phyloP scores from a whole-genome alignment of 2,329 filamentous ascomycete genomes.

The Coleophoma crateriformis region DNA sequence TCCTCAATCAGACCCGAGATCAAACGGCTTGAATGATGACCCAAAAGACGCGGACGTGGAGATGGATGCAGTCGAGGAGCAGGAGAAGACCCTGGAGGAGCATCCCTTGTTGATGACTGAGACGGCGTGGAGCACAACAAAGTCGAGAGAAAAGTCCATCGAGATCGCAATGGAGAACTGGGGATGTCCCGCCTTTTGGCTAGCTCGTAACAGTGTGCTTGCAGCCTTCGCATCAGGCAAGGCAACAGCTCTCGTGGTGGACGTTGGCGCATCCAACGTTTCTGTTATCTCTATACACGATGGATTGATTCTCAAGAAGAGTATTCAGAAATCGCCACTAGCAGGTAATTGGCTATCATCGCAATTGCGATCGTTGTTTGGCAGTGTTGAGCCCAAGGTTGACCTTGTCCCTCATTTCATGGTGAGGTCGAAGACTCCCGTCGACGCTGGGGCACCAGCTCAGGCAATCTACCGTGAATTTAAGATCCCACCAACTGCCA shows the following conservation, averaged over 20 bases:
- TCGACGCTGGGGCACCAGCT: slow-evolving; percentile 77
- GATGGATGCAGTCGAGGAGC: slow-evolving; percentile 52
- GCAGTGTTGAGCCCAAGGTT: slow-evolving; percentile 61
- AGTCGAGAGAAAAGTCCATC: slow-evolving; percentile 87
- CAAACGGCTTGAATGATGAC: slow-evolving; percentile 75
- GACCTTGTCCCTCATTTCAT: slow-evolving; percentile 81
- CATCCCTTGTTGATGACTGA: slow-evolving; percentile 92
- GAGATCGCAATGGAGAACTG: slow-evolving; percentile 97
- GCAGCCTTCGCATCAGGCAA: slow-evolving; percentile 91
- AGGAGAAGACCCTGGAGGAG: slow-evolving; percentile 77
- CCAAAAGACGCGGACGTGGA: slow-evolving; percentile 51
- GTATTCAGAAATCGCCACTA: slow-evolving; percentile 76
- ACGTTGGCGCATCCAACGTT: slow-evolving; percentile 83
- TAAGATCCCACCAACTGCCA: slow-evolving; percentile 52
- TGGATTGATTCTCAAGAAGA: slow-evolving; percentile 88
- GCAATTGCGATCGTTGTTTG: slow-evolving; percentile 80
- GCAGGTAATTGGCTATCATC: slow-evolving; percentile 87
- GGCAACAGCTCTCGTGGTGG: slow-evolving; percentile 85
- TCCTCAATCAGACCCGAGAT: slow-evolving; percentile 61
- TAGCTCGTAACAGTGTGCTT: slow-evolving; percentile 83
- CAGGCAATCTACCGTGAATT: slow-evolving; percentile 73
- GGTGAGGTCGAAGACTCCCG: slow-evolving; percentile 79
- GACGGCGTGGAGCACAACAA: slow-evolving; percentile 83
- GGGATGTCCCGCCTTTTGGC: slow-evolving; percentile 91
- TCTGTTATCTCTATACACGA: slow-evolving; percentile 91